Conservation (phyloP, 1,284 basidiomycete species). For the Rhodotorula sp. region DNA sequence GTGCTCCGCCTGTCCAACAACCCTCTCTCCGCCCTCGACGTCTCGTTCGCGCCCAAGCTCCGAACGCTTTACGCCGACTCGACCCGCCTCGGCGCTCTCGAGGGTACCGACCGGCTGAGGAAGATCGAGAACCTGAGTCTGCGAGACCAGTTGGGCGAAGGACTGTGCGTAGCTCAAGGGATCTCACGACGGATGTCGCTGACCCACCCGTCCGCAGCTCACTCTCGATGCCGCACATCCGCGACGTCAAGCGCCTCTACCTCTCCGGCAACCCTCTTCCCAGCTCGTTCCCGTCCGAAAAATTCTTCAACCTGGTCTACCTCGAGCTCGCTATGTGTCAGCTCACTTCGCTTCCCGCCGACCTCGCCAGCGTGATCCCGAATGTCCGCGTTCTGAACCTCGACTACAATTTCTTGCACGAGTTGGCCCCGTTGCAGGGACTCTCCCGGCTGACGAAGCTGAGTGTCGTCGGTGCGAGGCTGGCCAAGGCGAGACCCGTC, state of each 20-base stretch:
- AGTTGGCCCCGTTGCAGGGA: slow-evolving; percentile 66
- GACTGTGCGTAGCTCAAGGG: slow-evolving; percentile 40
- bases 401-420: slow-evolving; percentile 87
- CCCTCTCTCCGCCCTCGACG: slow-evolving; percentile 66
- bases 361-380: slow-evolving; percentile 67
- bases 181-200: not conserved
- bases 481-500: slow-evolving; percentile 67
- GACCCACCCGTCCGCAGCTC: slow-evolving; percentile 28
- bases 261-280: slow-evolving; percentile 69
- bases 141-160: slow-evolving; percentile 75
- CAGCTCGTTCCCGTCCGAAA: slow-evolving; percentile 56
- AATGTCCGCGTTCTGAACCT: slow-evolving; percentile 90
- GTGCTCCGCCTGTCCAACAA: slow-evolving; percentile 84
- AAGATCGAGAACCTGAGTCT: slow-evolving; percentile 86
- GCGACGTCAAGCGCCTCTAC: slow-evolving; percentile 88
- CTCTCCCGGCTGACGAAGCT: slow-evolving; percentile 73
- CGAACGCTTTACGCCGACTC: slow-evolving; percentile 86
- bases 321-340: slow-evolving; percentile 90
- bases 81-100: slow-evolving; percentile 62
- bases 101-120: slow-evolving; percentile 56
- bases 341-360: slow-evolving; percentile 67
- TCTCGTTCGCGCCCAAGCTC: slow-evolving; percentile 66
- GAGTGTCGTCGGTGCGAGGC: slow-evolving; percentile 76
- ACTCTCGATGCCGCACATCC: slow-evolving; percentile 66
- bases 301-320: slow-evolving; percentile 85